Percentiles rank a stretch among this genome's conserved stretches.
phyloP scores from a whole-genome alignment of 1,139 yeast species.

The Diutina scorzettiae region DNA sequence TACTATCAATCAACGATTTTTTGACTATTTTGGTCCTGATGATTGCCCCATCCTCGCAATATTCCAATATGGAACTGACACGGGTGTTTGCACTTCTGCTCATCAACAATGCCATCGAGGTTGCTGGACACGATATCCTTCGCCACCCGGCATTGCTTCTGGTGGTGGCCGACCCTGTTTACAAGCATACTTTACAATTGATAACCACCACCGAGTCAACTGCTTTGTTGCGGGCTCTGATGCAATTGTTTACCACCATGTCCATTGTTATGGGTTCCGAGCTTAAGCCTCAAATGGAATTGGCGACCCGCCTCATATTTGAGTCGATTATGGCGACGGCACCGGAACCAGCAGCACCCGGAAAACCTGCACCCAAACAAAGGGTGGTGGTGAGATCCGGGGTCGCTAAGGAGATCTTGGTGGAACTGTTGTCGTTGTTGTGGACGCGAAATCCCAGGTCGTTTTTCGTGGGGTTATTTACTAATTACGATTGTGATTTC shows the following conservation, averaged over 20 bases:
- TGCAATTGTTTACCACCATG: constrained; percentile 64
- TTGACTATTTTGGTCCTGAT: constrained; percentile 72
- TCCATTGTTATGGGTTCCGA: constrained; percentile 45
- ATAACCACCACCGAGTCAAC: constrained; percentile 62
- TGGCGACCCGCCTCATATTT: constrained; percentile 48
- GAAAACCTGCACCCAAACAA: constrained; percentile 14
- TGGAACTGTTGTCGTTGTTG: constrained; percentile 73
- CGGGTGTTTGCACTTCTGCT: constrained; percentile 73
- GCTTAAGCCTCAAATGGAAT: constrained; percentile 56
- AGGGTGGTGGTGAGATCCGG: constrained; percentile 16
- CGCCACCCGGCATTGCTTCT: constrained; percentile 55
- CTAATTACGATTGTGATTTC: constrained; percentile 84
- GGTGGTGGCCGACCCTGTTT: constrained; percentile 65
- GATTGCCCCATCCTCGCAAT: constrained; percentile 71
- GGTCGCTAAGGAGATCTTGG: constrained; percentile 56
- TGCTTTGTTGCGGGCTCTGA: constrained; percentile 58
- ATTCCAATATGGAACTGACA: constrained; percentile 79
- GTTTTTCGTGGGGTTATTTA: constrained; percentile 66
- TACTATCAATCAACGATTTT: constrained; percentile 55
- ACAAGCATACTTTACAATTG: constrained; percentile 72
- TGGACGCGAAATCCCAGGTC: constrained; percentile 69
- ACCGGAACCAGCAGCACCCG: constrained; percentile 11
- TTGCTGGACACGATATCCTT: constrained; percentile 59
- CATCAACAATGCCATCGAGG: constrained; percentile 70
- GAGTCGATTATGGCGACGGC: constrained; percentile 35